These are phyloP conservation scores for Geoglossum glabrum DNA, from an alignment of 495 filamentous ascomycete genomes.

Conservation along the genomic window DNA sequence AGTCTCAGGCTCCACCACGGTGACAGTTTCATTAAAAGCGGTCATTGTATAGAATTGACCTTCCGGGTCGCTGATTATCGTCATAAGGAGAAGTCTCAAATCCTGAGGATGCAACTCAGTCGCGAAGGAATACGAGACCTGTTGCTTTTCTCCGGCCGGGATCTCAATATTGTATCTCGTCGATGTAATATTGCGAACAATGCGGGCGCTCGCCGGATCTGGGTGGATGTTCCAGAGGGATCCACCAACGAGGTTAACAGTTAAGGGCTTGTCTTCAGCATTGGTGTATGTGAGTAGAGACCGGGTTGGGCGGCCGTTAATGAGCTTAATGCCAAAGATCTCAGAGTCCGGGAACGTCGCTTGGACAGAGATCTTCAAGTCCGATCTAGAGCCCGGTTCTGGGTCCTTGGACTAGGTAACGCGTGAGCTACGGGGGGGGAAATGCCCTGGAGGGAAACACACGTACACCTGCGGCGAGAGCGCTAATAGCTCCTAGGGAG, in stretches of 20 bases:
- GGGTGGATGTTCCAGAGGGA: conserved; percentile 41
- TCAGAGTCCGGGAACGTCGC: conserved; percentile 73
- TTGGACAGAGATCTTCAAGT: conserved; percentile 47
- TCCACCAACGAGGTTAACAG: conserved; percentile 59
- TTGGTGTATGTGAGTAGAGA: conserved; percentile 69
- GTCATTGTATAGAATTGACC: conserved; percentile 51
- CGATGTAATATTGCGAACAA: conserved; percentile 70
- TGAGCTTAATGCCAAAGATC: conserved; percentile 86
- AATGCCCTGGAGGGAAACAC: background rate
- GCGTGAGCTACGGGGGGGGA: background rate
- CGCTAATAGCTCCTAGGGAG: background rate
- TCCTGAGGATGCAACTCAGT: conserved; percentile 91
- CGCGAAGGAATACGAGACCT: conserved; percentile 61
- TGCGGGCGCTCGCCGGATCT: conserved; percentile 28
- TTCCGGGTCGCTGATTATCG: conserved; percentile 45
- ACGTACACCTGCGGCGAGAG: background rate
- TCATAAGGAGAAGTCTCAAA: conserved; percentile 54
- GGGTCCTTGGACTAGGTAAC: background rate
- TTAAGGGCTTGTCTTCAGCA: conserved; percentile 56
- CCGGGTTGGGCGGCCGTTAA: conserved; percentile 79
- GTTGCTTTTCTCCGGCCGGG: conserved; percentile 55
- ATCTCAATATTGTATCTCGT: conserved; percentile 53
- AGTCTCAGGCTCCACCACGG: conserved; percentile 76
- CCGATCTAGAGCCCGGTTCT: background rate
- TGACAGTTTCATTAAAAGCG: conserved; percentile 74